A percentile compares a stretch with the other conserved stretches of the same genome.
Evolutionary conservation across 1,284 basidiomycete genomes (phyloP).

Genomic region (Leccinum subrobustum): DNA sequence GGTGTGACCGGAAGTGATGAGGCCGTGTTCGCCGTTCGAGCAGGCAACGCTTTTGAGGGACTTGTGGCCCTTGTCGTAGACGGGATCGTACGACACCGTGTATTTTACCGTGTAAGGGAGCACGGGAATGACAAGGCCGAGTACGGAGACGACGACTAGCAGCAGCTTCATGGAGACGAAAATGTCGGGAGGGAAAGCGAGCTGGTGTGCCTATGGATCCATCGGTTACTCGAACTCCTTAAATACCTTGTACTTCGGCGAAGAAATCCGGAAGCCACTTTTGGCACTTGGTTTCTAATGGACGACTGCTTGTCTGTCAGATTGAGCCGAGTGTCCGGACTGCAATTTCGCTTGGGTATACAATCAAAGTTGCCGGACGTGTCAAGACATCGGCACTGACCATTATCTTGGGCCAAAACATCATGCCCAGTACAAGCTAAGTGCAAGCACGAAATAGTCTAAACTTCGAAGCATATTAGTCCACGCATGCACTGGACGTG

Average conservation of each 20-base stretch:
- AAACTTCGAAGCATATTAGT: constrained; percentile 78
- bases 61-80: constrained; percentile 39
- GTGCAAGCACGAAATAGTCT: constrained; percentile 13
- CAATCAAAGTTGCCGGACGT: not conserved
- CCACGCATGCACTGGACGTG: constrained; percentile 90
- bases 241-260: not conserved
- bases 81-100: constrained; percentile 11
- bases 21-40: constrained; percentile 42
- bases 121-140: constrained; percentile 7
- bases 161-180: constrained; percentile 17
- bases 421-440: not conserved
- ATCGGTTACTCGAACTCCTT: not conserved
- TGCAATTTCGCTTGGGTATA: not conserved
- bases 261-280: not conserved
- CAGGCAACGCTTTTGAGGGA: constrained; percentile 44
- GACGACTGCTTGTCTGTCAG: not conserved
- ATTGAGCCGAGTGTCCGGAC: not conserved
- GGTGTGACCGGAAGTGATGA: constrained; percentile 40
- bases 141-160: not conserved
- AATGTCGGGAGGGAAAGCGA: not conserved
- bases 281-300: not conserved
- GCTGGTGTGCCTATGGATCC: not conserved
- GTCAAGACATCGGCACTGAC: not conserved
- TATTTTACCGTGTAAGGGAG: constrained; percentile 14
- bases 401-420: not conserved